Evolutionary conservation across 495 filamentous ascomycete species (phyloP).

Genomic region (Penicillium robsamsonii): DNA sequence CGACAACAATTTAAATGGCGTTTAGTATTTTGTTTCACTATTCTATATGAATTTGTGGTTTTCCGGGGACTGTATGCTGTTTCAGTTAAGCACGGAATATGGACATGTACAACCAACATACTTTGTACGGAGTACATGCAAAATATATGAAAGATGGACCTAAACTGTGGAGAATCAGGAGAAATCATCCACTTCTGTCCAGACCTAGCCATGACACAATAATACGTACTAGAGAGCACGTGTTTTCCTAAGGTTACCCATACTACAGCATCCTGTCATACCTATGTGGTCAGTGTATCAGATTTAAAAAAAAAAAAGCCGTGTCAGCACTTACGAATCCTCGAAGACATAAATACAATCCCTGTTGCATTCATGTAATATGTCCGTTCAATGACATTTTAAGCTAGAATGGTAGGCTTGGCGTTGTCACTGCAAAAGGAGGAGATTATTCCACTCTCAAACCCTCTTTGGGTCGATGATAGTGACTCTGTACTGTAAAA

Average conservation of each 20-base stretch:
- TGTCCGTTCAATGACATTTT: constrained; percentile 8
- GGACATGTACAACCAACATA: too few species aligned
- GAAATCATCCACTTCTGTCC: background rate
- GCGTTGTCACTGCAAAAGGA: constrained; percentile 8
- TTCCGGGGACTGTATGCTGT: background rate
- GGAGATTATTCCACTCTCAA: background rate
- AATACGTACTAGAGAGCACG: background rate
- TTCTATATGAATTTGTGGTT: constrained; percentile 18
- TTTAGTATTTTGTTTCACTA: constrained; percentile 7
- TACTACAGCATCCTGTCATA: background rate
- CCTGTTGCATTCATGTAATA: background rate
- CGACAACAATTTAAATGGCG: constrained; percentile 20
- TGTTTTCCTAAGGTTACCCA: background rate
- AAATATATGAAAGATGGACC: too few species aligned
- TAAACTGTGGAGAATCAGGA: constrained; percentile 5
- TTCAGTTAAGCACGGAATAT: constrained; percentile 2
- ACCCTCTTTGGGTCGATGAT: too few species aligned
- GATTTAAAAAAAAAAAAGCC: background rate
- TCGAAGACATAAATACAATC: constrained; percentile 10
- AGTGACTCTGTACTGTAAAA: background rate
- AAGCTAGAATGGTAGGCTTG: constrained; percentile 23
- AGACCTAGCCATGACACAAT: background rate
- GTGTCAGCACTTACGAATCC: constrained; percentile 8
- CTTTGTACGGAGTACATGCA: too few species aligned
- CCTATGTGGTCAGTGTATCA: background rate